Evolutionary conservation across 371 early-diverging fungal genomes (phyloP).

Genomic region (Lichtheimia hyalospora): DNA sequence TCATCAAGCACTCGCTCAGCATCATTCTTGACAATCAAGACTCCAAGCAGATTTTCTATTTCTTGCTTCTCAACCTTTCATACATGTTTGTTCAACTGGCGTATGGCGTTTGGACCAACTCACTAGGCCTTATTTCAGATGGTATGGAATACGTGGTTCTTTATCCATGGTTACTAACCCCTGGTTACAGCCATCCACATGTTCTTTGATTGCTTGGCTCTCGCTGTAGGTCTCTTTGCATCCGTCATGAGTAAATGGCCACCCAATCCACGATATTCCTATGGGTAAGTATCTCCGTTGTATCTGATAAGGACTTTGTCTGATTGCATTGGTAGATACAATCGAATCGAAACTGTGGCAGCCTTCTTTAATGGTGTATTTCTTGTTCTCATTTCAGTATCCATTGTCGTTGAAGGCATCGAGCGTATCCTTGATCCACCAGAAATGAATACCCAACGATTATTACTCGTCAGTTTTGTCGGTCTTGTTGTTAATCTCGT

Average conservation of each 20-base stretch:
- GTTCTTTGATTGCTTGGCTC: constrained; percentile 95
- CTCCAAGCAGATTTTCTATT: constrained; percentile 90
- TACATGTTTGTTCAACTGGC: constrained; percentile 92
- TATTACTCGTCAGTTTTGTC: constrained; percentile 85
- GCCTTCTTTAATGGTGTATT: constrained; percentile 93
- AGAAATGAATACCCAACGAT: constrained; percentile 81
- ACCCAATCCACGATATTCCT: constrained; percentile 73
- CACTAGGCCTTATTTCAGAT: constrained; percentile 92
- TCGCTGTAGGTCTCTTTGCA: constrained; percentile 85
- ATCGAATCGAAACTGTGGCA: constrained; percentile 87
- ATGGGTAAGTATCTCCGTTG: constrained; percentile 53
- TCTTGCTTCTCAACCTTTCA: constrained; percentile 86
- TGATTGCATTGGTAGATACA: constrained; percentile 55
- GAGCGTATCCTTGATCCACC: constrained; percentile 85
- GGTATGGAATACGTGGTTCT: constrained; percentile 39
- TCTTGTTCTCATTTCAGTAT: constrained; percentile 83
- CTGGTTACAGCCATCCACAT: constrained; percentile 83
- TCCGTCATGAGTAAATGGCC: constrained; percentile 92
- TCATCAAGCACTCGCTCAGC: constrained; percentile 46
- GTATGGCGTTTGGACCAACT: constrained; percentile 91
- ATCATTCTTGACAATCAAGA: constrained; percentile 67
- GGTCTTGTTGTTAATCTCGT: constrained; percentile 92
- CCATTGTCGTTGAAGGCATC: constrained; percentile 88
- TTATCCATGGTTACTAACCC: background rate
- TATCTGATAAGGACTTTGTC: background rate